Percentiles rank a stretch among this genome's conserved stretches.
These are phyloP conservation scores for Allantophomopsis lycopodina DNA, from an alignment of 2,329 filamentous ascomycete genomes.

Conservation along the genomic window DNA sequence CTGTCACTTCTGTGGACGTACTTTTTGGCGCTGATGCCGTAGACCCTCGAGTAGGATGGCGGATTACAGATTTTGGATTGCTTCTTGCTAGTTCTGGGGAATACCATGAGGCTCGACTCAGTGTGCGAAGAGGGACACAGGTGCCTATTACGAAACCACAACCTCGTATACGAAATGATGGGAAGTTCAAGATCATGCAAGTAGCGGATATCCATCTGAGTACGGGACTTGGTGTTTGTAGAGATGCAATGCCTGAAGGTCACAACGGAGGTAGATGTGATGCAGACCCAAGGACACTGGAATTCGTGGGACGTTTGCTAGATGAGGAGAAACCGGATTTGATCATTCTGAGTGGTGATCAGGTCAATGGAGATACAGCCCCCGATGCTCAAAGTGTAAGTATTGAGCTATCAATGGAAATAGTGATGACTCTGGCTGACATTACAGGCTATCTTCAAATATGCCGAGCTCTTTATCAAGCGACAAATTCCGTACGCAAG, in stretches of 20 bases:
- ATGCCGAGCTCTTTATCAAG: constrained; percentile 69
- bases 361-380: constrained; percentile 87
- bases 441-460: constrained; percentile 75
- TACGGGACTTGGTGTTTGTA: constrained; percentile 74
- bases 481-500: constrained; percentile 84
- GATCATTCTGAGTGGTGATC: constrained; percentile 83
- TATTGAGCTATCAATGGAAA: not conserved
- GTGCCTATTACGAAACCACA: constrained; percentile 52
- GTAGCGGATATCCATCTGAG: constrained; percentile 88
- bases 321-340: constrained; percentile 91
- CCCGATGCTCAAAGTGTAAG: constrained; percentile 76
- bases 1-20: constrained; percentile 55
- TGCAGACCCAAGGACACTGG: constrained; percentile 80
- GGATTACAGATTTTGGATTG: constrained; percentile 60
- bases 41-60: constrained; percentile 79
- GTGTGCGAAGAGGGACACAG: constrained; percentile 59
- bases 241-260: constrained; percentile 68
- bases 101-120: constrained; percentile 60
- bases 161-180: constrained; percentile 72
- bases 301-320: constrained; percentile 72
- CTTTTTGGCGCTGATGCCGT: constrained; percentile 65
- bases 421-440: constrained; percentile 8
- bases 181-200: constrained; percentile 96
- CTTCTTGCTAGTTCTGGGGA: constrained; percentile 51
- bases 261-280: constrained; percentile 70